Evolutionary conservation across 805 yeast species (phyloP), one percentile per base, ranked within the genome.

Genomic region (Cyberlindnera japonica): DNA sequence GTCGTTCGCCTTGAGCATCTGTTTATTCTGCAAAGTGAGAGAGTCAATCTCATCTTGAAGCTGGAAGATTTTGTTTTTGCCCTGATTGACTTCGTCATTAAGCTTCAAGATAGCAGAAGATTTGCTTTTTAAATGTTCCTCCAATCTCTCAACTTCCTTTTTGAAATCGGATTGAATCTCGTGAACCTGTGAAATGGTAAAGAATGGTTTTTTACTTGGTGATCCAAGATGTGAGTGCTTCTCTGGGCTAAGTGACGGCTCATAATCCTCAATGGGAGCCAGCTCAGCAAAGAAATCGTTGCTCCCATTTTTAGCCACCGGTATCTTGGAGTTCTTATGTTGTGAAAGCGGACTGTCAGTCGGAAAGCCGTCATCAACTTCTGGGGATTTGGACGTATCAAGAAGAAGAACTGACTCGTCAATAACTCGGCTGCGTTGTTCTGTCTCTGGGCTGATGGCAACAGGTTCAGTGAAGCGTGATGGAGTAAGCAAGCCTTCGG

Each of bases 401-500:
- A 54, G 33, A 9, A 41, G 18, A 13, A 51, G 34, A 3, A 37
- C 30, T 3, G 54, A 44, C 13, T 50, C 53, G 31, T 55, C 49
- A 18, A 41, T 37, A 16, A 51, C 40, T 41, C 51, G 45, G 17
- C 53, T 49, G 19, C 41, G 38, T 35, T 62, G 65, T 29, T 59
- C 66, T 17, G 59, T 55, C 6, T 47, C 44, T 17, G 64, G 65
- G 29, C 59, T 54, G 6, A 48, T 40, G 4, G 65, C 60, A 19
- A 52, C 52, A 4, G 66, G 55, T 38, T 62, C 61, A 7, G 65
- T 59, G 5, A 53, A 37, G 12, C 64, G 51, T 6, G 55, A 42
- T 8, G 66, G 67, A 0, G 64, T 59, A 5, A 20, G 16, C 14
- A 31, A 27, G 14, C 18, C 14, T 18, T 33, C 13, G 21, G 13